Conservation (phyloP, 768 basidiomycete genomes). For the Tricholomella constricta region DNA sequence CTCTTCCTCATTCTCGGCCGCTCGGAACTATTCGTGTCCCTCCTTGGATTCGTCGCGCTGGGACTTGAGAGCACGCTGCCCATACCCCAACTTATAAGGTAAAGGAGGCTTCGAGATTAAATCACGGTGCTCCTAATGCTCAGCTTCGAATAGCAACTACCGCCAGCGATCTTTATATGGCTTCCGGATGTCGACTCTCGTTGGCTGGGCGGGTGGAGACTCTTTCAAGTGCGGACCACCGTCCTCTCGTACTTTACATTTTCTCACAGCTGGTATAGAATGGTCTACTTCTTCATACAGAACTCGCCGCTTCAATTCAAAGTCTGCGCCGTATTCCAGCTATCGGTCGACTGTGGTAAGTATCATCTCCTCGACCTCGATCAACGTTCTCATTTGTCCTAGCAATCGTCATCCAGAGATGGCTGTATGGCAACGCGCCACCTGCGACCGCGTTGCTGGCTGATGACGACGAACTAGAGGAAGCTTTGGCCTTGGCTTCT, state of each 20-base stretch:
- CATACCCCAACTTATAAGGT: slow-evolving; percentile 83
- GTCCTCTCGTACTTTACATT: slow-evolving; percentile 3
- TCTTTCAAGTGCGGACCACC: slow-evolving; percentile 71
- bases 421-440: slow-evolving; percentile 73
- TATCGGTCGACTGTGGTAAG: slow-evolving; percentile 77
- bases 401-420: slow-evolving; percentile 75
- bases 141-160: slow-evolving; percentile 58
- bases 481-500: slow-evolving; percentile 62
- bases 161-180: slow-evolving; percentile 80
- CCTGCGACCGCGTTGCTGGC: slow-evolving; percentile 52
- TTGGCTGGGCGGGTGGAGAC: slow-evolving; percentile 87
- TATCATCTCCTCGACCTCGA: slow-evolving; percentile 4
- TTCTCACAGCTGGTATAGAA: slow-evolving; percentile 40
- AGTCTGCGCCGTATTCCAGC: slow-evolving; percentile 80
- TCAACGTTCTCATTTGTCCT: slow-evolving; percentile 7
- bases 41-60: slow-evolving; percentile 75
- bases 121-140: slow-evolving; percentile 3
- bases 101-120: slow-evolving; percentile 15
- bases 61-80: slow-evolving; percentile 88
- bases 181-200: slow-evolving; percentile 77
- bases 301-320: slow-evolving; percentile 78
- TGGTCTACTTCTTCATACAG: slow-evolving; percentile 78
- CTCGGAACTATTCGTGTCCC: slow-evolving; percentile 56
- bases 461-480: slow-evolving; percentile 74
- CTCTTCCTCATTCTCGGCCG: slow-evolving; percentile 74